Evolutionary conservation across 2,329 filamentous ascomycete genomes (phyloP), one percentile per base, ranked within the genome.

Genomic region (Colletotrichum sp.): DNA sequence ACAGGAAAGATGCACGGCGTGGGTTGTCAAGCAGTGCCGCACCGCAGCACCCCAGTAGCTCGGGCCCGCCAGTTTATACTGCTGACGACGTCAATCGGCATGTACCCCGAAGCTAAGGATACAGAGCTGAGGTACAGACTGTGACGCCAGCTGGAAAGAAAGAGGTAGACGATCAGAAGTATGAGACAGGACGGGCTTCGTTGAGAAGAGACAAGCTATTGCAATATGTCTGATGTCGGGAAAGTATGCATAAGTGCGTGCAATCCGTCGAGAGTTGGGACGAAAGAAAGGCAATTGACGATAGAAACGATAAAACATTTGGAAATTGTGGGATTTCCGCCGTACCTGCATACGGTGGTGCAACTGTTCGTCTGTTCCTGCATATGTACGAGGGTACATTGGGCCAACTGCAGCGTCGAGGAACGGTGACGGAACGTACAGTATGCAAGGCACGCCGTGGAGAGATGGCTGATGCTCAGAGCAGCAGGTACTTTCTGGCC

Each of bases 271-370:
- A 34, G 33, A 69, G 16, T 47, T 47, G 55, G 51, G 66, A 66
- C 11, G 57, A 67, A 47, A 47, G 38, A 47, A 38, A 38, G 51
- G 43, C 43, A 31, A n/a, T 58, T 67, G 66, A 43, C n/a, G 47
- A 65, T 38, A 31, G 59, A 33, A 34, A 55, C 12, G 9, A 62
- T 24, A 57, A 51, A 51, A 51, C 27, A 36, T 31, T 57, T 34
- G 15, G 31, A 33, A 74, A 51, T 43, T 64, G 66, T 57, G 71
- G 63, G 38, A 57, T 57, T 43, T 66, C 61, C 31, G 21, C 29
- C 38, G 74, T 75, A 74, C 74, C 74, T 75, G 74, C 72, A 75
- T 74, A 33, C 43, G 68, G 58, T 38, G 38, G 63, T 74, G 65
- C 70, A 71, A 38, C 63, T 36, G 57, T 63, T 74, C 36, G 58